Base-by-base conservation (phyloP, 768 basidiomycete genomes). In the Termitomyces bulborhizus region DNA sequence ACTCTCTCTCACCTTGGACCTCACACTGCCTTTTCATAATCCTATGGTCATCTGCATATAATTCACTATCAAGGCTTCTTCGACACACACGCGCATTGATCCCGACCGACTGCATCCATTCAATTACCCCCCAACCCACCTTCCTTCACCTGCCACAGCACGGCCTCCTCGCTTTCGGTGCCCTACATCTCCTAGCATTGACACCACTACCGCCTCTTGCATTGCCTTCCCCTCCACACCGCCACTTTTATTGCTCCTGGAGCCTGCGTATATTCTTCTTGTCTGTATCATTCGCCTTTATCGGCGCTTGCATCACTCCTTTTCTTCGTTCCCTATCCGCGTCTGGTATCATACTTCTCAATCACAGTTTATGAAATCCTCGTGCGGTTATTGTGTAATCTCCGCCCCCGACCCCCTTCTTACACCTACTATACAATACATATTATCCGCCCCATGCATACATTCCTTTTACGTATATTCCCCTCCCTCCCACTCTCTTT, bases 381-480 rank as follows among this genome's bases (percentile, higher is more conserved):
- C 45, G 16, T 53, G 40, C 46, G 55, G 39, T 57, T 36, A 44
- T 57, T 58, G 56, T 51, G 39, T 59, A 45, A 49, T 57, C 44
- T 45, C 45, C 21, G 52, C 34, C 50, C 18, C 39, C 11, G 3
- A 29, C 34, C 13, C 34, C 34, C 34, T 9, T 8, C 8, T 32
- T 29, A 34, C 34, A 46, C 29, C 16, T 42, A 21, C 9, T 42
- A 9, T 37, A 32, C 37, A 26, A 11, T 54, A 24, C 50, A 47
- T 26, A 44, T 43, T 32, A 46, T 46, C 21, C 36, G n/a, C 43
- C 48, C 32, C 46, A 37, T 57, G 53, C 57, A 58, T 15, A 39
- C 58, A 54, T 47, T 61, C 57, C 8, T 49, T 57, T 60, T 26
- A 55, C 51, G 34, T 36, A 36, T 60, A 53, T 56, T 59, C 37